Percentiles rank a stretch among this genome's conserved stretches.
Evolutionary conservation across 2,329 filamentous ascomycete genomes (phyloP).

Genomic region (Diaporthe humulicola): DNA sequence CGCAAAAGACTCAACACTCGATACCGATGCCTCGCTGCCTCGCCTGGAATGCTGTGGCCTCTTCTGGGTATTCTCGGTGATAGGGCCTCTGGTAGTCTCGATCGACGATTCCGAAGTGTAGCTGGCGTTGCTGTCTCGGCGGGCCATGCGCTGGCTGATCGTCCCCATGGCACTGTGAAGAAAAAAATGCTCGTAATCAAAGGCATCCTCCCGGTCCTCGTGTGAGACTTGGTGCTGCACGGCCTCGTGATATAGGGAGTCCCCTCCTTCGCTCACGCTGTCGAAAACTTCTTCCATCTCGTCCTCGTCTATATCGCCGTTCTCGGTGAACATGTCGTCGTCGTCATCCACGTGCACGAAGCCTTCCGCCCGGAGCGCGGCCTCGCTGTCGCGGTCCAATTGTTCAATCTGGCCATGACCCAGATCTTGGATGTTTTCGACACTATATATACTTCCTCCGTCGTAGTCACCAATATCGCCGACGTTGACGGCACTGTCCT

Average conservation of each 20-base stretch:
- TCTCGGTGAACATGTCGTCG: conserved; percentile 57
- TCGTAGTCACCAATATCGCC: conserved; percentile 46
- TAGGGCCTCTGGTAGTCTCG: conserved; percentile 70
- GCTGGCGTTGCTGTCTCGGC: conserved; percentile 64
- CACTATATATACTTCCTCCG: conserved; percentile 46
- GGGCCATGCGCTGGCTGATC: conserved; percentile 67
- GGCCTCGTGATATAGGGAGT: conserved; percentile 74
- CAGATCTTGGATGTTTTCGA: conserved; percentile 46
- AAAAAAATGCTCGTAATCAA: conserved; percentile 97
- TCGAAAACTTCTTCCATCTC: conserved; percentile 55
- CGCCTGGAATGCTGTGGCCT: conserved; percentile 46
- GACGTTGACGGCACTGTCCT: conserved; percentile 42
- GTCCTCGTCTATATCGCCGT: conserved; percentile 48
- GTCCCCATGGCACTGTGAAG: conserved; percentile 91
- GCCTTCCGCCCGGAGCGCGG: conserved; percentile 44
- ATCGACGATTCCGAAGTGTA: conserved; percentile 71
- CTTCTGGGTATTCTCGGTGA: conserved; percentile 40
- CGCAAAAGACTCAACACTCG: conserved; percentile 67
- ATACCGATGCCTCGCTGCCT: conserved; percentile 63
- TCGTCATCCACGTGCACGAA: conserved; percentile 49
- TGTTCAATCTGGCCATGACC: conserved; percentile 41
- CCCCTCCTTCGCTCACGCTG: conserved; percentile 69
- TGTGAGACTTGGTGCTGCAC: conserved; percentile 77
- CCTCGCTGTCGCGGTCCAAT: conserved; percentile 45
- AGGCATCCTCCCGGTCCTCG: conserved; percentile 93